Evolutionary conservation across 2,329 filamentous ascomycete genomes (phyloP).

Genomic region (Penicillium sp.): DNA sequence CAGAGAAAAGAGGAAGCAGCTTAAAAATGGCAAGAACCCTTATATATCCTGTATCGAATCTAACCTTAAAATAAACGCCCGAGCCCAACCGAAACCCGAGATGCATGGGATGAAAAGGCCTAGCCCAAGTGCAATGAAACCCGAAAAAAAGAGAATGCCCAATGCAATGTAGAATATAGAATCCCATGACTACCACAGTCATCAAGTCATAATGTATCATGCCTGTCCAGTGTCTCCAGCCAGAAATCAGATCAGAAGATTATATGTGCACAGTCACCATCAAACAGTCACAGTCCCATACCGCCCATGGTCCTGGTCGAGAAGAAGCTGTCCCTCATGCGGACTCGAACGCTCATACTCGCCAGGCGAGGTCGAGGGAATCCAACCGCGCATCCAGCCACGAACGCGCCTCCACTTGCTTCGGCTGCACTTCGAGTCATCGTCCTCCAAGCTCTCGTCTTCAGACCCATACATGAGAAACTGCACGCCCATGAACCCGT

Average conservation of each 20-base stretch:
- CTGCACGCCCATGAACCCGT: conserved; percentile 59
- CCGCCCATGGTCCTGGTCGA: conserved; percentile 25
- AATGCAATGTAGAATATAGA: conserved; percentile 1
- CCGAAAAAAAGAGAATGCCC: background rate
- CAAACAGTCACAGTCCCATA: conserved; percentile 37
- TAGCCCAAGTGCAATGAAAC: background rate
- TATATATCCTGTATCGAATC: background rate
- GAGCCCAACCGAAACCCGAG: background rate
- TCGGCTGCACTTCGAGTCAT: conserved; percentile 34
- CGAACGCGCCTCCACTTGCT: conserved; percentile 53
- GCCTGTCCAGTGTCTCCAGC: background rate
- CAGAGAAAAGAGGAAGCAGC: too few species aligned
- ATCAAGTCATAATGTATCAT: conserved; percentile 11
- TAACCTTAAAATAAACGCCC: background rate
- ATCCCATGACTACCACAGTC: background rate
- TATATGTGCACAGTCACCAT: conserved; percentile 5
- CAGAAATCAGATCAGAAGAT: background rate
- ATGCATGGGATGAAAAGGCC: conserved; percentile 1
- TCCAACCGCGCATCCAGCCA: conserved; percentile 64
- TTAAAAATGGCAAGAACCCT: too few species aligned
- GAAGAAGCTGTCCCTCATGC: conserved; percentile 30
- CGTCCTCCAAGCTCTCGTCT: conserved; percentile 31
- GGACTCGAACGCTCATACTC: conserved; percentile 20
- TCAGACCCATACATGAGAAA: conserved; percentile 56
- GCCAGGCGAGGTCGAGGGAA: conserved; percentile 47